phyloP scores from a whole-genome alignment of 2,329 filamentous ascomycete species.

The Nigrospora sphaerica region DNA sequence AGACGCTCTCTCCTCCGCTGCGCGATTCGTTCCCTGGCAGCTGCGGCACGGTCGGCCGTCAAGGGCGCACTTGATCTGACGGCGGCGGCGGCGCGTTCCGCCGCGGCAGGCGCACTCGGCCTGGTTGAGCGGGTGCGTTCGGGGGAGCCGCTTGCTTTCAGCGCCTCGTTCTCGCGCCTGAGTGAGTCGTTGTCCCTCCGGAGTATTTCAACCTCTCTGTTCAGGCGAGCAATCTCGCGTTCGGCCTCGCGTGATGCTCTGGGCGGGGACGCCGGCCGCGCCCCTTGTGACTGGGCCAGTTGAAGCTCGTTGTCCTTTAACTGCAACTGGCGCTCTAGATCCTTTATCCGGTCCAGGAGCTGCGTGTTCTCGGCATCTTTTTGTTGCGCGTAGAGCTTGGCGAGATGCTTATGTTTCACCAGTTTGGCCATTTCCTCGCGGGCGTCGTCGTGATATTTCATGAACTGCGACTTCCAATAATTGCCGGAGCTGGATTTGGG shows the following conservation, averaged over 20 bases:
- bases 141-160: background rate
- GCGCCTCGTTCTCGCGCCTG: background rate
- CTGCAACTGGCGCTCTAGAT: slow-evolving; percentile 33
- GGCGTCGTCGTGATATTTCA: slow-evolving; percentile 66
- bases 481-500: slow-evolving; percentile 68
- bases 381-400: slow-evolving; percentile 70
- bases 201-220: slow-evolving; percentile 42
- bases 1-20: background rate
- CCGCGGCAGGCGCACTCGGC: background rate
- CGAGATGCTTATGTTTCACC: slow-evolving; percentile 71
- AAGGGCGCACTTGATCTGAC: background rate
- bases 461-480: slow-evolving; percentile 75
- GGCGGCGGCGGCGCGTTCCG: background rate
- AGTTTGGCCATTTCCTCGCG: slow-evolving; percentile 69
- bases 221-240: slow-evolving; percentile 47
- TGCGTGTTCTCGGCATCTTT: slow-evolving; percentile 66
- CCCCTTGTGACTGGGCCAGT: slow-evolving; percentile 26
- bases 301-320: slow-evolving; percentile 43
- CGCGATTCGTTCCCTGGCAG: slow-evolving; percentile 1
- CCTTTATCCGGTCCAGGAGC: slow-evolving; percentile 46
- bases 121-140: background rate
- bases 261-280: background rate
- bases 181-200: slow-evolving; percentile 18
- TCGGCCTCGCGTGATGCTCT: slow-evolving; percentile 22
- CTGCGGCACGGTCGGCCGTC: slow-evolving; percentile 1